A percentile compares a stretch with the other conserved stretches of the same genome.
Evolutionary conservation across 768 basidiomycete species (phyloP).

Genomic region (Russula brevipes): DNA sequence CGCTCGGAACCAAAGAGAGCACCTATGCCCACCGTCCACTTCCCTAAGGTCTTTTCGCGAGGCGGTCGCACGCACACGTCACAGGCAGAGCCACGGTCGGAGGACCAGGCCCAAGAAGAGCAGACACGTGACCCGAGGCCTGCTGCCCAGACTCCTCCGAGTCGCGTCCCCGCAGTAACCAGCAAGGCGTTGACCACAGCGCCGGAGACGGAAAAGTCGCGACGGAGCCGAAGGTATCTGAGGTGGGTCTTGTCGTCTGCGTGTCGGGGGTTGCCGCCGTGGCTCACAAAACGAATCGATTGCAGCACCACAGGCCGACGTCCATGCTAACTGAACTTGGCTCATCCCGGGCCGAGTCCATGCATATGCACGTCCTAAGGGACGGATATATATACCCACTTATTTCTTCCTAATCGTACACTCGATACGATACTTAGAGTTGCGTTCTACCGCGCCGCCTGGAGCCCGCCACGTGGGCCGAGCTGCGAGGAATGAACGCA

Average conservation of each 20-base stretch:
- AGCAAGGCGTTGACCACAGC: conserved; percentile 15
- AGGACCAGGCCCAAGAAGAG: background rate
- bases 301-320: conserved; percentile 13
- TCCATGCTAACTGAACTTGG: background rate
- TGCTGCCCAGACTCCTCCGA: background rate
- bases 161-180: conserved; percentile 17
- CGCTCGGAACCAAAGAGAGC: background rate
- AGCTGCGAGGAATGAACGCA: no score
- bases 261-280: no score
- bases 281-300: background rate
- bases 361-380: background rate
- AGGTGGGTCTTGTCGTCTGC: background rate
- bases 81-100: background rate
- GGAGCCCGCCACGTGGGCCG: no score
- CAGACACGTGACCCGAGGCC: background rate
- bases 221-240: conserved; percentile 5
- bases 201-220: conserved; percentile 5
- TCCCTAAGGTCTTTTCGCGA: background rate
- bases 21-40: background rate
- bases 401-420: background rate
- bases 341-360: no score
- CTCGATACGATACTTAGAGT: no score
- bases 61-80: background rate
- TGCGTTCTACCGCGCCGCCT: no score
- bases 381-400: background rate